A percentile compares a stretch with the other conserved stretches of the same genome.
Conservation (phyloP, 2,329 filamentous ascomycete species). For the Xylaria multiplex region DNA sequence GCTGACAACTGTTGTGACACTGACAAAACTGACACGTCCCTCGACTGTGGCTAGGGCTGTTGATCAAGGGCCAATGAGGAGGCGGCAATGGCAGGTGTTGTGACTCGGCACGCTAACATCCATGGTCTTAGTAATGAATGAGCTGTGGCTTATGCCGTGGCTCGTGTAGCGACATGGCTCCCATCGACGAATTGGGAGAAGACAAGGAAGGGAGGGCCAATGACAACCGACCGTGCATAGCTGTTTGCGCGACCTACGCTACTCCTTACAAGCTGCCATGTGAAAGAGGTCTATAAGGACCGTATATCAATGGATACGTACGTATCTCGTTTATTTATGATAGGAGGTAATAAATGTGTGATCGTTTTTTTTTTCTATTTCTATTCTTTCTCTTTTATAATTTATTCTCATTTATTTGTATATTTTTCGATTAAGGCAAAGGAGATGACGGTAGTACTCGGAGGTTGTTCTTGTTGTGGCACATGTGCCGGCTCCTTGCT, state of each 20-base stretch:
- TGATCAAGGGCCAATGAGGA: conserved; percentile 7
- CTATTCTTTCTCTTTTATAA: too few relatives aligned
- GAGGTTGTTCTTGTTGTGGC: too few relatives aligned
- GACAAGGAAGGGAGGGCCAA: conserved; percentile 32
- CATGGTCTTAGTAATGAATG: not conserved
- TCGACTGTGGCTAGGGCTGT: conserved; percentile 21
- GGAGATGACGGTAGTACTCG: too few relatives aligned
- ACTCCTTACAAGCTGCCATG: not conserved
- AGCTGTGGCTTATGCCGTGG: conserved; percentile 1
- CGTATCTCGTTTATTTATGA: too few relatives aligned
- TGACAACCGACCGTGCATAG: not conserved
- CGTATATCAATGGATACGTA: too few relatives aligned
- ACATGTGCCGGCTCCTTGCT: too few relatives aligned
- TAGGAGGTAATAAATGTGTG: too few relatives aligned
- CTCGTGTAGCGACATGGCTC: conserved; percentile 10
- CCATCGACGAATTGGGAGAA: conserved; percentile 25
- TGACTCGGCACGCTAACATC: conserved; percentile 20
- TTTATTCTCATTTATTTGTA: too few relatives aligned
- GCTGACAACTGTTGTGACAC: conserved; percentile 21
- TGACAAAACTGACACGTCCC: conserved; percentile 22
- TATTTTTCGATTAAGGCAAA: too few relatives aligned
- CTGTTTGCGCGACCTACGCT: not conserved
- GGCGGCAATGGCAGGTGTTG: not conserved
- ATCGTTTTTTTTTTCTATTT: too few relatives aligned
- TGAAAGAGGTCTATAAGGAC: not conserved